These are phyloP conservation scores for Ogataea paraovalis DNA, from an alignment of 805 yeast genomes.

Conservation along the genomic window DNA sequence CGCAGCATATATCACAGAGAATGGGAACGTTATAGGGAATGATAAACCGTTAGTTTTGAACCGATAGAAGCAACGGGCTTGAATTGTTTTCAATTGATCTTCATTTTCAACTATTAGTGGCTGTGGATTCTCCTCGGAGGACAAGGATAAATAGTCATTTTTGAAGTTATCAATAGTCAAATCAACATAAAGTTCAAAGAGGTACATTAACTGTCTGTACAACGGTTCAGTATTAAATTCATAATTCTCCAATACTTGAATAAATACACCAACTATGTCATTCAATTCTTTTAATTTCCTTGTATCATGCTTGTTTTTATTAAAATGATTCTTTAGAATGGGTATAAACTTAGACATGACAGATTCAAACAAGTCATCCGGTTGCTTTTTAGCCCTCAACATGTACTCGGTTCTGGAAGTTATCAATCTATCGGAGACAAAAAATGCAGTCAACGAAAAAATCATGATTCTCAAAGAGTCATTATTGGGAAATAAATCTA, in stretches of 20 bases:
- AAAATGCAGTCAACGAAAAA: slow-evolving; percentile 66
- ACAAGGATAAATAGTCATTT: slow-evolving; percentile 54
- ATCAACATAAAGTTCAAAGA: slow-evolving; percentile 60
- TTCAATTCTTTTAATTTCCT: slow-evolving; percentile 52
- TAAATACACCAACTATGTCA: slow-evolving; percentile 61
- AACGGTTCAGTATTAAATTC: slow-evolving; percentile 56
- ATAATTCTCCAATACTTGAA: slow-evolving; percentile 73
- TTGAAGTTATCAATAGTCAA: slow-evolving; percentile 52
- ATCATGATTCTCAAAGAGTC: slow-evolving; percentile 53
- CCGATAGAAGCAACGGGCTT: slow-evolving; percentile 36
- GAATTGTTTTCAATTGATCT: slow-evolving; percentile 57
- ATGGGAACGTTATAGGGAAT: slow-evolving; percentile 71
- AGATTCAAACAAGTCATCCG: slow-evolving; percentile 74
- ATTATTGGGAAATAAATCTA: slow-evolving; percentile 30
- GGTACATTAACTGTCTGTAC: slow-evolving; percentile 54
- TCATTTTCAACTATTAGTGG: slow-evolving; percentile 67
- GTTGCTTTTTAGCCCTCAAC: slow-evolving; percentile 56
- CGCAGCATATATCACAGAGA: slow-evolving; percentile 83
- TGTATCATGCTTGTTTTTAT: slow-evolving; percentile 37
- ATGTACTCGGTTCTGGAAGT: slow-evolving; percentile 60
- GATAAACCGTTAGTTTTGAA: slow-evolving; percentile 25
- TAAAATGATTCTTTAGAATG: slow-evolving; percentile 45
- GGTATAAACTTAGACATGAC: slow-evolving; percentile 57
- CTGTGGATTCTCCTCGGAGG: slow-evolving; percentile 83
- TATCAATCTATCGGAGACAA: slow-evolving; percentile 69